These are phyloP conservation scores for Carallia brachiata DNA, from an alignment of 345 rosid genomes.

Conservation along the genomic window DNA sequence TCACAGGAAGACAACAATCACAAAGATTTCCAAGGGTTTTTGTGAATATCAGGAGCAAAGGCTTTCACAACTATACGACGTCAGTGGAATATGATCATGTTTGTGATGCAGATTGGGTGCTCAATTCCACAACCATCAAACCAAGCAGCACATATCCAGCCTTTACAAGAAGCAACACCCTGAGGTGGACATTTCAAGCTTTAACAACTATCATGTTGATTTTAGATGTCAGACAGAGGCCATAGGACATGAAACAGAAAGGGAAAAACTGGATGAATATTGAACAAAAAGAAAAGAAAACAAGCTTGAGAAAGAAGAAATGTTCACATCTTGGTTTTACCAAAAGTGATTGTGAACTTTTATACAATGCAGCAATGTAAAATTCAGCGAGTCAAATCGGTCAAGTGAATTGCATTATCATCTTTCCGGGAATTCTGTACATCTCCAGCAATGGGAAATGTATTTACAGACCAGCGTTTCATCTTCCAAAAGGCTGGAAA, in stretches of 20 bases:
- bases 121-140: conserved; percentile 3
- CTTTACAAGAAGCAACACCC: conserved; percentile 4
- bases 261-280: conserved; percentile 18
- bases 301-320: conserved; percentile 31
- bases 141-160: conserved; percentile 12
- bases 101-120: background rate
- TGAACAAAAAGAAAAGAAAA: conserved; percentile 14
- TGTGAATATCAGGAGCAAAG: background rate
- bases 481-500: conserved; percentile 30
- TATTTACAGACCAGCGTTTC: conserved; percentile 53
- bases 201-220: conserved; percentile 8
- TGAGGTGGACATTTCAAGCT: conserved; percentile 1
- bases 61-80: background rate
- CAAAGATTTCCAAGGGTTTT: too few species aligned
- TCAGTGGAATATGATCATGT: background rate
- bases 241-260: conserved; percentile 13
- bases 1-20: too few species aligned
- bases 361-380: conserved; percentile 49
- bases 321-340: conserved; percentile 52
- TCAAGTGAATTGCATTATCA: conserved; percentile 41
- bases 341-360: conserved; percentile 44
- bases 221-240: conserved; percentile 10
- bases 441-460: conserved; percentile 49
- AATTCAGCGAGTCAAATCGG: conserved; percentile 33
- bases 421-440: conserved; percentile 49